These are phyloP conservation scores for Scedosporium apiospermum DNA, from an alignment of 2,329 filamentous ascomycete genomes.

Conservation along the genomic window DNA sequence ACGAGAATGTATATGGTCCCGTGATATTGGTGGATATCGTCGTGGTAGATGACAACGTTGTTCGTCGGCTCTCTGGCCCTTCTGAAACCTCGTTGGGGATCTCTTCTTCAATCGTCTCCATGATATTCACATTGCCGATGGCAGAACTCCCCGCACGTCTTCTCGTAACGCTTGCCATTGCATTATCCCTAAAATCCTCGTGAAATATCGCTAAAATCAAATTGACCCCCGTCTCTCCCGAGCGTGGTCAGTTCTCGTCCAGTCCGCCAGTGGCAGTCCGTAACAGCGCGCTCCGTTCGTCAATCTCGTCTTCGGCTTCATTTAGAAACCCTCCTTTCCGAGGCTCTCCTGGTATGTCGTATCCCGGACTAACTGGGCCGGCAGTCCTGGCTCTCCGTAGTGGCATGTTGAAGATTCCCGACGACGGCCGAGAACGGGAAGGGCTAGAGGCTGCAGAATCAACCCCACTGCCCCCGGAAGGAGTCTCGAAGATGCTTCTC, in stretches of 20 bases:
- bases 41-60: not conserved
- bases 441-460: slow-evolving; percentile 10
- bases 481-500: slow-evolving; percentile 29
- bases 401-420: slow-evolving; percentile 13
- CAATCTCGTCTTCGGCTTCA: slow-evolving; percentile 12
- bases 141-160: not conserved
- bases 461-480: not conserved
- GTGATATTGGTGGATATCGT: not conserved
- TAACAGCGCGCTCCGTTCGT: slow-evolving; percentile 22
- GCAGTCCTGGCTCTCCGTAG: not conserved
- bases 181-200: not conserved
- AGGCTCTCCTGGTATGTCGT: not conserved
- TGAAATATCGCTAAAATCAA: slow-evolving; percentile 7
- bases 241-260: slow-evolving; percentile 27
- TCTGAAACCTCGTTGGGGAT: not conserved
- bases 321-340: slow-evolving; percentile 11
- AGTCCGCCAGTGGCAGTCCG: slow-evolving; percentile 10
- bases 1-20: slow-evolving; percentile 6
- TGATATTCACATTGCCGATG: not conserved
- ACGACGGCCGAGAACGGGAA: slow-evolving; percentile 14
- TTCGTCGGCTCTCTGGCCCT: not conserved
- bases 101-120: not conserved
- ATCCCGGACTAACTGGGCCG: not conserved
- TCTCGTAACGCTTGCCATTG: not conserved
- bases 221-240: slow-evolving; percentile 16